Conservation (phyloP, 2,329 filamentous ascomycete genomes). For the Parasarocladium wereldwijsianum region DNA sequence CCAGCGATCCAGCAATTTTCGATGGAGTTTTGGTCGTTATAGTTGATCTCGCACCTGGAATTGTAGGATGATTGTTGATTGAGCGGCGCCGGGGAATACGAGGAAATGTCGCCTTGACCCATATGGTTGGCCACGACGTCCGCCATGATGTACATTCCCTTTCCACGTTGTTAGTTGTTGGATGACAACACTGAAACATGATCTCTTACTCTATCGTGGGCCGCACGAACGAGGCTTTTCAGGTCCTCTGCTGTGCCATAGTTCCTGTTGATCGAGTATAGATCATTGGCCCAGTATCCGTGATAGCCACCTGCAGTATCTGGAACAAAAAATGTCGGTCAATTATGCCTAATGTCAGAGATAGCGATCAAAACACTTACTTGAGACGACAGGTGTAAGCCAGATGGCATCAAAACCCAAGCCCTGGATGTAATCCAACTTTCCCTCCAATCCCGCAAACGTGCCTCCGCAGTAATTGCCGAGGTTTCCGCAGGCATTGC, state of each 20-base stretch:
- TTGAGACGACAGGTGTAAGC: slow-evolving; percentile 41
- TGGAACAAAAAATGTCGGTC: slow-evolving; percentile 7
- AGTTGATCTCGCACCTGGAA: slow-evolving; percentile 41
- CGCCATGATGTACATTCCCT: slow-evolving; percentile 40
- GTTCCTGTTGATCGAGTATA: slow-evolving; percentile 38
- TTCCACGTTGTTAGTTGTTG: slow-evolving; percentile 3
- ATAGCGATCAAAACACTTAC: slow-evolving; percentile 13
- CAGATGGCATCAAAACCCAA: slow-evolving; percentile 45
- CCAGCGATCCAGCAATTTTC: slow-evolving; percentile 39
- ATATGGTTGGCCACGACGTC: slow-evolving; percentile 47
- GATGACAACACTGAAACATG: slow-evolving; percentile 4
- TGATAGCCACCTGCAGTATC: slow-evolving; percentile 32
- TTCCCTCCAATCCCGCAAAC: slow-evolving; percentile 40
- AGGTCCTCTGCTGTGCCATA: slow-evolving; percentile 47
- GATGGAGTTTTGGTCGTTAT: slow-evolving; percentile 30
- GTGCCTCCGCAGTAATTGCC: slow-evolving; percentile 44
- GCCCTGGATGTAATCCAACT: slow-evolving; percentile 47
- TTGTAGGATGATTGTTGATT: slow-evolving; percentile 46
- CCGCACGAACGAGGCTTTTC: slow-evolving; percentile 34
- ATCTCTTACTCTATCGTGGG: slow-evolving; percentile 37
- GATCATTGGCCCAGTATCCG: slow-evolving; percentile 38
- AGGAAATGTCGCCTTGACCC: slow-evolving; percentile 33
- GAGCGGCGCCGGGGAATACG: slow-evolving; percentile 26
- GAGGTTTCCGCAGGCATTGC: slow-evolving; percentile 25
- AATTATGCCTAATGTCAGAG: background rate